These are phyloP conservation scores for Paracamarosporium sp. DNA, from an alignment of 2,329 filamentous ascomycete species.

Conservation along the genomic window DNA sequence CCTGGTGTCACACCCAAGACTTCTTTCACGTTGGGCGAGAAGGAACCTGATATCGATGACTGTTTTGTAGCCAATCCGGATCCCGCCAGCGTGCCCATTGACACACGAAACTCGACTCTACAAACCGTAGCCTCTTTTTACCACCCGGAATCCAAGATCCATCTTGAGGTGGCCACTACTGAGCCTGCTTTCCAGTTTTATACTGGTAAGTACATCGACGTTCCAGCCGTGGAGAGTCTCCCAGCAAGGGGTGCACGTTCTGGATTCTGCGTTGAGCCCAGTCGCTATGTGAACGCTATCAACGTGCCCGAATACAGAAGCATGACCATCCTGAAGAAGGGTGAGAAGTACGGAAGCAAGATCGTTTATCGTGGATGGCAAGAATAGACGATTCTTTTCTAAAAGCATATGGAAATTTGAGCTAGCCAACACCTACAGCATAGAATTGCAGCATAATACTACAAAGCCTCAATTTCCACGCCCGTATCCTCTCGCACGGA, in stretches of 20 bases:
- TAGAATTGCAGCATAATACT: neutral
- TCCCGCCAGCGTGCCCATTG: slow-evolving; percentile 58
- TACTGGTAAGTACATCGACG: slow-evolving; percentile 83
- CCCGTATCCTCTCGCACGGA: neutral
- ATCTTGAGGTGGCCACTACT: slow-evolving; percentile 87
- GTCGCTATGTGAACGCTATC: slow-evolving; percentile 85
- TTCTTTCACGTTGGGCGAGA: slow-evolving; percentile 74
- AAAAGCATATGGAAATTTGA: neutral
- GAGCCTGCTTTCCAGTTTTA: slow-evolving; percentile 98
- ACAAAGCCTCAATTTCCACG: neutral
- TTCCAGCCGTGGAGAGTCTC: slow-evolving; percentile 66
- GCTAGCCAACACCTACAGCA: neutral
- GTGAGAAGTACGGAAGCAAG: slow-evolving; percentile 79
- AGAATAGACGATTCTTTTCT: slow-evolving; percentile 35
- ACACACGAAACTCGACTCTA: slow-evolving; percentile 64
- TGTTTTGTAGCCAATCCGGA: slow-evolving; percentile 82
- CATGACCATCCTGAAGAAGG: slow-evolving; percentile 83
- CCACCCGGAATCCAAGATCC: slow-evolving; percentile 76
- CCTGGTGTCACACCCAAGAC: slow-evolving; percentile 69
- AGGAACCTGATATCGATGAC: slow-evolving; percentile 82
- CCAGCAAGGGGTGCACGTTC: slow-evolving; percentile 71
- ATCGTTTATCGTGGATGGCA: slow-evolving; percentile 89
- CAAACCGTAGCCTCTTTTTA: slow-evolving; percentile 72
- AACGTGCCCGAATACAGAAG: slow-evolving; percentile 81
- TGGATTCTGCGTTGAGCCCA: slow-evolving; percentile 92